These are phyloP conservation scores for Nelumbo lutea DNA, from an alignment of 164 flowering plant genomes.

Conservation along the genomic window DNA sequence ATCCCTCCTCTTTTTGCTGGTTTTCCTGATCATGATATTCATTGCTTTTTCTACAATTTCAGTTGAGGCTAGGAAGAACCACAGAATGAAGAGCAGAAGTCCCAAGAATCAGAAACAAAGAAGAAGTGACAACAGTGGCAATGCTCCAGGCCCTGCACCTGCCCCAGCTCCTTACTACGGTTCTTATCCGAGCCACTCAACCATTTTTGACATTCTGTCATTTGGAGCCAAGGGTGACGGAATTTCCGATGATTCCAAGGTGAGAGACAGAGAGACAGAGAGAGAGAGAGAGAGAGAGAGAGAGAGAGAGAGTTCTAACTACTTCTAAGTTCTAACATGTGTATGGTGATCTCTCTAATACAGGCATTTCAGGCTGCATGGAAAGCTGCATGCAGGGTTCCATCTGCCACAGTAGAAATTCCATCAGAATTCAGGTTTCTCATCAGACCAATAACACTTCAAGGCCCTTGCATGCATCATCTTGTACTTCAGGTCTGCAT, in stretches of 20 bases:
- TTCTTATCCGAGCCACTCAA: conserved; percentile 17
- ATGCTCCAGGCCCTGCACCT: conserved; percentile 21
- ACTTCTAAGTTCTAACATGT: not conserved
- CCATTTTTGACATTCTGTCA: conserved; percentile 43
- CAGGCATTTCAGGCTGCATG: conserved; percentile 75
- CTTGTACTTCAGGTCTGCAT: conserved; percentile 60
- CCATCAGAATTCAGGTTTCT: conserved; percentile 62
- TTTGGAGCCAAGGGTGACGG: conserved; percentile 86
- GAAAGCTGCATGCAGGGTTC: conserved; percentile 70
- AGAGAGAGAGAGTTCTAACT: not conserved
- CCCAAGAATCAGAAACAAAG: conserved; percentile 34
- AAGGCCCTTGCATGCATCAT: conserved; percentile 74
- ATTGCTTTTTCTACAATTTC: conserved; percentile 19
- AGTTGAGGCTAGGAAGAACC: conserved; percentile 43
- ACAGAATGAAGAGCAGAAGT: conserved; percentile 27
- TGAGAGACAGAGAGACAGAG: not conserved
- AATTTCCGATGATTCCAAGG: conserved; percentile 73
- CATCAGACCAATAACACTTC: conserved; percentile 55
- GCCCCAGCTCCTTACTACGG: conserved; percentile 25
- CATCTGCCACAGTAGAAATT: conserved; percentile 41
- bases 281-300: not conserved
- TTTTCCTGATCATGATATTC: conserved; percentile 15
- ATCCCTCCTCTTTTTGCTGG: conserved; percentile 15
- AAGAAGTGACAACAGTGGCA: conserved; percentile 13
- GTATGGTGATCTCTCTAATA: not conserved